Evolutionary conservation across 106 monocot genomes (phyloP).

Genomic region (Dendrobium chrysotoxum): DNA sequence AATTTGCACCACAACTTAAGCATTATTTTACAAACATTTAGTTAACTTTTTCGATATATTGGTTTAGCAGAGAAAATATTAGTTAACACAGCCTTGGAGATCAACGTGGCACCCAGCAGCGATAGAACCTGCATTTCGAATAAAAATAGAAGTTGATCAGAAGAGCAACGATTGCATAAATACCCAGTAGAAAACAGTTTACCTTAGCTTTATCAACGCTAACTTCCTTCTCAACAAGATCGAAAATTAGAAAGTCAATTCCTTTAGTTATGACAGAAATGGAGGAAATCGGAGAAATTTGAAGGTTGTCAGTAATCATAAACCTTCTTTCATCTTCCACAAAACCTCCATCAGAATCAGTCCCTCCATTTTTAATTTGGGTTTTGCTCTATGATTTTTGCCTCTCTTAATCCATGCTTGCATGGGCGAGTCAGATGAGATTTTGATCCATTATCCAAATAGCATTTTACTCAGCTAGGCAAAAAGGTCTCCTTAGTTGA

Average conservation of each 20-base stretch:
- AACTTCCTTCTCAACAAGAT: background rate
- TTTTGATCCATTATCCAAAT: background rate
- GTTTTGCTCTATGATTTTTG: background rate
- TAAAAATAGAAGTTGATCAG: background rate
- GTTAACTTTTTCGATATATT: no score
- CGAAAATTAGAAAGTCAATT: background rate
- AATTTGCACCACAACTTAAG: no score
- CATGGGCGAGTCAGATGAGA: background rate
- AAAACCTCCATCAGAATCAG: no score
- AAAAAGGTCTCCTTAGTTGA: no score
- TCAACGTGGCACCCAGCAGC: background rate
- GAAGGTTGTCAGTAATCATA: background rate
- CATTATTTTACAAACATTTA: no score
- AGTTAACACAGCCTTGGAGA: background rate
- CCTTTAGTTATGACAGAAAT: background rate
- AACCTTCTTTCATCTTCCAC: background rate
- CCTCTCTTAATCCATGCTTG: background rate
- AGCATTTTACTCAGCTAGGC: background rate
- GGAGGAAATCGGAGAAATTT: background rate
- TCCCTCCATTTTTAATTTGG: background rate
- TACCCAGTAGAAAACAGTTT: background rate
- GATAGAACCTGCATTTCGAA: background rate
- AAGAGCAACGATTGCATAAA: background rate
- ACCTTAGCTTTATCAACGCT: background rate
- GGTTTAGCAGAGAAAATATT: background rate